Evolutionary conservation across 2,329 filamentous ascomycete genomes (phyloP), one percentile per base, ranked within the genome.

Genomic region (Penicillium sp.): DNA sequence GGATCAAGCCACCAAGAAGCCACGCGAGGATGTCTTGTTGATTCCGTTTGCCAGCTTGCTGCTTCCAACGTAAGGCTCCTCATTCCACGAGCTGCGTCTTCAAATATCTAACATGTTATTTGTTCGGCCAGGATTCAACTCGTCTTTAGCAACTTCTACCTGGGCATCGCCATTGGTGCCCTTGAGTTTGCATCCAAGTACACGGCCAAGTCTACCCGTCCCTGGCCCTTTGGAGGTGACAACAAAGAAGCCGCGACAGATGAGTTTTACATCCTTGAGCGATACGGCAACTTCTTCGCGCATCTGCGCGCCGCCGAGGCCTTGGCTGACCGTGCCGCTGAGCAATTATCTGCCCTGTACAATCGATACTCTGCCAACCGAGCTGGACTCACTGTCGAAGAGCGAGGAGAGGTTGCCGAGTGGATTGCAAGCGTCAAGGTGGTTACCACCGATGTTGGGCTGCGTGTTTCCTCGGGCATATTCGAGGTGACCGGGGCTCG

Each of bases 91-190:
- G 7, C 11, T 23, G 21, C 7, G 7, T 23, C 21, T 23, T 7
- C n/a, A n/a, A n/a, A n/a, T n/a, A 23, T 23, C 11, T 11, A 7
- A 11, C 11, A 7, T 7, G 7, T 23, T 23, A 23, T 23, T 23
- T 11, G 7, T 11, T 17, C 7, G 13, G 5, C 14, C 20, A 75
- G 71, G 0, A 81, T 83, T 43, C 80, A 84, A 56, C 71, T 83
- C 0, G 76, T 81, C n/a, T 84, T 84, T 60, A 72, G 70, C 54
- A 83, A 83, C 57, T 80, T 84, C 54, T 83, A 84, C 56, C 65
- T 83, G 1, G 80, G 80, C 2, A 83, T 83, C 44, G 76, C 79
- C 0, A 69, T 74, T 29, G 80, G 81, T 0, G 75, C 79, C 0
- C 65, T 84, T 0, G 65, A 74, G 6, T 73, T 71, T 29, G 79